Evolutionary conservation across 169 alveolate genomes (phyloP), one percentile per base, ranked within the genome.

Genomic region (Cryptosporidium meleagridis): DNA sequence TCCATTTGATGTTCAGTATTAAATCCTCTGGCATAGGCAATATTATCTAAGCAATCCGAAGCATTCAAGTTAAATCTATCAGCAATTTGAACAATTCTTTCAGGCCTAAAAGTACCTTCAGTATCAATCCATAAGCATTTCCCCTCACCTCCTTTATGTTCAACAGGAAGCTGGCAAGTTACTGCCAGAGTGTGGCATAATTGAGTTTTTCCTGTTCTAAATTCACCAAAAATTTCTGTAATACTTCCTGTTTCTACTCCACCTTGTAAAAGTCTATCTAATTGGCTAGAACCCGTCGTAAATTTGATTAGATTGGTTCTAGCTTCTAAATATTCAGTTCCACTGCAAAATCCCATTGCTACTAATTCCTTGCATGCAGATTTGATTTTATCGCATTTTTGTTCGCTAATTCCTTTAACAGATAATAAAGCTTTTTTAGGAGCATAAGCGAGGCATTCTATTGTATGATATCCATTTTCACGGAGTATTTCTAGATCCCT

Each of bases 91-190:
- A 93, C 96, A 51, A 99, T 95, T 87, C 99, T 96, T 87, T 99
- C 99, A 1, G 99, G 99, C 37, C 99, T 95, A 92, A 99, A 99
- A 29, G 99, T 97, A 55, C 99, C 99, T 93, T 99, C 99, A n/a
- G 99, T 98, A 94, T 99, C 99, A 18, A 99, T 97, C 96, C 98
- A 99, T 91, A 98, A 94, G 41, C 99, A 98, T 93, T 98, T 99
- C 31, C 95, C 98, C 53, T 98, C 99, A 4, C 99, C 99, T 1
- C 99, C 99, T 44, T 97, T 95, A 91, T 95, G 94, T 69, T 95
- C 98, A 73, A 94, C 92, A 6, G 99, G 99, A 37, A 98, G 94
- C 93, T 95, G 92, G 37, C 92, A 89, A 23, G 93, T 91, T 33
- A 93, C 98, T 51, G 98, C 96, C 35, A 97, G 86, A 12, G 99